Conservation (phyloP, 208 protist species). For the Leishmania gerbilli region DNA sequence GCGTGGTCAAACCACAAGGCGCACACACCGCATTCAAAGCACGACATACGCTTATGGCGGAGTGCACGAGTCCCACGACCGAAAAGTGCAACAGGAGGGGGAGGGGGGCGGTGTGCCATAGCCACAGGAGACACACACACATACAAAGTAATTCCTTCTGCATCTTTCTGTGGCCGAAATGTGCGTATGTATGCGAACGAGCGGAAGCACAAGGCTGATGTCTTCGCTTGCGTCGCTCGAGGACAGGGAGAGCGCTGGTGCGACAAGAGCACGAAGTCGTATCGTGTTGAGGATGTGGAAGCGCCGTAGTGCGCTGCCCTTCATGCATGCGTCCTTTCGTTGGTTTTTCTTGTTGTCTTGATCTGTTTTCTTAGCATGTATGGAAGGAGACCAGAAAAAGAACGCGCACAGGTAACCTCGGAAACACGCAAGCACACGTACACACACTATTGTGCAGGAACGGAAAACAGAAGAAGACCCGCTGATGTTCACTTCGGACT, state of each 20-base stretch:
- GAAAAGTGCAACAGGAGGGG: background rate
- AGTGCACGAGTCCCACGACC: background rate
- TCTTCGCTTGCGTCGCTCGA: background rate
- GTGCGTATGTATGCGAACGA: background rate
- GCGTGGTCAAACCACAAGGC: background rate
- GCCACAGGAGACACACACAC: background rate
- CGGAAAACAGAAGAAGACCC: background rate
- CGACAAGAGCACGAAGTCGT: background rate
- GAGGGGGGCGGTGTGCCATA: background rate
- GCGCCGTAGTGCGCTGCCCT: background rate
- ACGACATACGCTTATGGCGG: background rate
- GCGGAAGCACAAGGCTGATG: background rate
- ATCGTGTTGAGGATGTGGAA: background rate
- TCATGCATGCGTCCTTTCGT: background rate
- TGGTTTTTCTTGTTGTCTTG: background rate
- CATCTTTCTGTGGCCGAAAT: background rate
- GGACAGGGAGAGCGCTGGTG: background rate
- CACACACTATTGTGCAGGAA: background rate
- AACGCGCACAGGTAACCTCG: background rate
- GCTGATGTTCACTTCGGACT: background rate
- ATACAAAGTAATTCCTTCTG: background rate
- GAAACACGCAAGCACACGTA: background rate
- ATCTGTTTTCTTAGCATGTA: background rate
- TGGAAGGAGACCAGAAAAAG: background rate
- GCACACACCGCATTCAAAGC: background rate